Percentiles rank a stretch among this genome's conserved stretches.
These are phyloP conservation scores for Solanum lycopersicoides DNA, from an alignment of 257 asterid genomes.

Conservation along the genomic window DNA sequence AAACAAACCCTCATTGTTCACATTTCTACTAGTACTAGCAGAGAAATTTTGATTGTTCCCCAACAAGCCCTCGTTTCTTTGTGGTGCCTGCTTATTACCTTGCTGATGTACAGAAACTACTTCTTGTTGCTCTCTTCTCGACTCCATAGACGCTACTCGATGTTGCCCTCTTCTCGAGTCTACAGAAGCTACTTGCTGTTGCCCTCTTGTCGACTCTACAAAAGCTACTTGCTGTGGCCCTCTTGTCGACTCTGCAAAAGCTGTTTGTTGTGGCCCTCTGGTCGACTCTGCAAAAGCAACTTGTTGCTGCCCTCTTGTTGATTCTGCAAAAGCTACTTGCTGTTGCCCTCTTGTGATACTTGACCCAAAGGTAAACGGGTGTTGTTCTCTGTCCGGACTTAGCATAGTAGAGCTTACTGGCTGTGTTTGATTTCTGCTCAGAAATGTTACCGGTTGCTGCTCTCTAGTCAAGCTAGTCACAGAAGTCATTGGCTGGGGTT, in stretches of 20 bases:
- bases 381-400: constrained; percentile 28
- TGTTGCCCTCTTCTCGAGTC: neutral
- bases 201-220: constrained; percentile 6
- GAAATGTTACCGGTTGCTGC: constrained; percentile 23
- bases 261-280: neutral
- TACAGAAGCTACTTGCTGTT: constrained; percentile 18
- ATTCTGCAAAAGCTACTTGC: neutral
- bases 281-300: constrained; percentile 10
- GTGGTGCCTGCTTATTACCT: neutral
- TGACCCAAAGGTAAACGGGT: constrained; percentile 23
- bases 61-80: neutral
- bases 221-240: neutral
- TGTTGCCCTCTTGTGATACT: constrained; percentile 23
- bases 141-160: neutral
- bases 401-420: constrained; percentile 17
- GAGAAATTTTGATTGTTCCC: constrained; percentile 3
- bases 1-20: constrained; percentile 1
- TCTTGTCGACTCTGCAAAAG: neutral
- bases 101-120: neutral
- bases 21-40: constrained; percentile 11
- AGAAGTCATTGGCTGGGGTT: neutral
- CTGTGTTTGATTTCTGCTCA: constrained; percentile 11
- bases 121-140: neutral
- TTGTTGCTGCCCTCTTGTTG: constrained; percentile 13
- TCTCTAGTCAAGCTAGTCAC: neutral